Base-by-base conservation (phyloP, 768 basidiomycete species). In the Austroboletus eburneus region DNA sequence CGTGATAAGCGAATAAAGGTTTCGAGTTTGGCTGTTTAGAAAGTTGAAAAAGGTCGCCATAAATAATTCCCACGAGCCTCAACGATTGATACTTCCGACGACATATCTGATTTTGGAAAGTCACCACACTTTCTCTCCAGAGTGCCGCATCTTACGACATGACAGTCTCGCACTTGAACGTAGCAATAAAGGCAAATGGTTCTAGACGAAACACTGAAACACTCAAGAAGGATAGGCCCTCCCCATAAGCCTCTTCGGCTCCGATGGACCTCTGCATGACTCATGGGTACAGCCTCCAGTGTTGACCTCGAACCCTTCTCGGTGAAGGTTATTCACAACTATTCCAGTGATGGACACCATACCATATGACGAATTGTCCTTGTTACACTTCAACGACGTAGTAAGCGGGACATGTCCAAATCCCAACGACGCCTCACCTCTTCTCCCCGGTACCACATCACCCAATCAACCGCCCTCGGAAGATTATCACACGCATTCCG, bases 51-150 rank as follows among this genome's bases (percentile, higher is more conserved):
- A n/a, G n/a, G n/a, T n/a, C n/a, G n/a, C n/a, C n/a, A n/a, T n/a
- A n/a, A n/a, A n/a, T n/a, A n/a, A n/a, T n/a, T n/a, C n/a, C n/a
- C n/a, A n/a, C n/a, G n/a, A n/a, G n/a, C n/a, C n/a, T n/a, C n/a
- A n/a, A 27, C 25, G 25, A 10, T 10, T 27, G 6, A 27, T 27
- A 5, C 25, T 5, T 10, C 58, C 58, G 59, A 48, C 33, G 27
- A 60, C 54, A 62, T 52, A 44, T 49, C 59, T 35, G 13, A 12
- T 48, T 62, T 39, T 43, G 43, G 59, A 50, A 61, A 43, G 22
- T 39, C 59, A 55, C 56, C 24, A 20, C 4, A 16, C n/a, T 10
- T 10, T 16, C 27, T 30, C 25, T 13, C 9, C 9, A n/a, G n/a
- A n/a, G n/a, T n/a, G n/a, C n/a, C n/a, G n/a, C 10, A 25, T 22